Evolutionary conservation across 208 protist genomes (phyloP).

Genomic region (Acanthamoeba royreba): DNA sequence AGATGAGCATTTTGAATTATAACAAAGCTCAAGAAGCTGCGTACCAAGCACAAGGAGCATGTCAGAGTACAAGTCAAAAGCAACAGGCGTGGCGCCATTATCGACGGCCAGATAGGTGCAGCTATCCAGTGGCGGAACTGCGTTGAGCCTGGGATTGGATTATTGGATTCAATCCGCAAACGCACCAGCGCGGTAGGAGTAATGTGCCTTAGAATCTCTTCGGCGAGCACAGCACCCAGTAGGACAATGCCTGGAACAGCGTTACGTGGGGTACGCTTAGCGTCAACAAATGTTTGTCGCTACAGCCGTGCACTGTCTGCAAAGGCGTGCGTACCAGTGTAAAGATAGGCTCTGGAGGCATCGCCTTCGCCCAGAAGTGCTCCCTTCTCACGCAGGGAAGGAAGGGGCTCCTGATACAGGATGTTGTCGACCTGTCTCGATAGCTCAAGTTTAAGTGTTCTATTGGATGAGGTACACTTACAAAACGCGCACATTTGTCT

Average conservation of each 20-base stretch:
- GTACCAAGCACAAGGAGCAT: background rate
- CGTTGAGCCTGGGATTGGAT: background rate
- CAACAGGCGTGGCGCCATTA: background rate
- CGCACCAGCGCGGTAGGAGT: background rate
- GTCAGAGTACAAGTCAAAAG: constrained; percentile 41
- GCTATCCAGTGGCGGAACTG: background rate
- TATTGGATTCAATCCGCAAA: background rate
- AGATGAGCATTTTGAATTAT: too few species aligned
- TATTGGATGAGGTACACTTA: too few species aligned
- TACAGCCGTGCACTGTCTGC: too few species aligned
- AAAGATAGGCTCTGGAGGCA: background rate
- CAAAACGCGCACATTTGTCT: background rate
- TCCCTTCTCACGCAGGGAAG: background rate
- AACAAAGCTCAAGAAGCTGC: too few species aligned
- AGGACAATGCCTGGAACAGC: background rate
- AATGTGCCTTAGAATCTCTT: background rate
- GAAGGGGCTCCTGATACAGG: background rate
- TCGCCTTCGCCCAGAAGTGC: background rate
- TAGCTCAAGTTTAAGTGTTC: too few species aligned
- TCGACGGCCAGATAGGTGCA: constrained; percentile 45
- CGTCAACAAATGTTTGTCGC: too few species aligned
- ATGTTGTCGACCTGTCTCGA: constrained; percentile 39
- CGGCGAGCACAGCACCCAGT: background rate
- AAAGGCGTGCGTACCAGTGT: too few species aligned
- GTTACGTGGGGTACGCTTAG: too few species aligned